phyloP scores from a whole-genome alignment of 2,329 filamentous ascomycete species.

The Ceratocystis destructans region DNA sequence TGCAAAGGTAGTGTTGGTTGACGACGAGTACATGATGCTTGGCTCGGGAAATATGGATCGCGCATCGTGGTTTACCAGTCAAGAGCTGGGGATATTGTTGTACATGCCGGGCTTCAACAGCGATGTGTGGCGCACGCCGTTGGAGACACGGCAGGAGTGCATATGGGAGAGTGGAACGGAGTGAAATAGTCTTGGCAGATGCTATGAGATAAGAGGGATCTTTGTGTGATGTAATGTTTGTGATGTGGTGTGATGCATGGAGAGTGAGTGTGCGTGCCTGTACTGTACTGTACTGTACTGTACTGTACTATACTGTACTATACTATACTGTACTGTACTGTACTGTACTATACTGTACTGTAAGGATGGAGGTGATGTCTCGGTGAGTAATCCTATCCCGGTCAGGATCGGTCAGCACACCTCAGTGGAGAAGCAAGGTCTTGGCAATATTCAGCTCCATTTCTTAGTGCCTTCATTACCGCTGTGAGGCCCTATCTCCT shows the following conservation, averaged over 20 bases:
- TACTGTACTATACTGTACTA: too few relatives aligned
- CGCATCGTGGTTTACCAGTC: constrained; percentile 75
- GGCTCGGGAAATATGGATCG: constrained; percentile 77
- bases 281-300: too few relatives aligned
- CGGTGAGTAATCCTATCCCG: not conserved
- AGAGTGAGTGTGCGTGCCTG: too few relatives aligned
- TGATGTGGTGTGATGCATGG: not conserved
- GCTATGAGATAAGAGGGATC: not conserved
- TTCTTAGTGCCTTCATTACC: not conserved
- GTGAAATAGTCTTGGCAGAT: not conserved
- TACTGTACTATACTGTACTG: too few relatives aligned
- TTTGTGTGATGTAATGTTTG: not conserved
- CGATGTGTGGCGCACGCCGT: constrained; percentile 29
- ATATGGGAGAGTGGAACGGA: constrained; percentile 3
- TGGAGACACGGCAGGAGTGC: constrained; percentile 26
- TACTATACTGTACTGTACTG: too few relatives aligned
- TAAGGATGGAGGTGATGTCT: not conserved
- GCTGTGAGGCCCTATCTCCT: not conserved
- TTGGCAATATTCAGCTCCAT: not conserved
- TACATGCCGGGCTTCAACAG: constrained; percentile 30
- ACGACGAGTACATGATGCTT: constrained; percentile 51
- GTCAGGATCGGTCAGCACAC: not conserved
- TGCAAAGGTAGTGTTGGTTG: constrained; percentile 63
- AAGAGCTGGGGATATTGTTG: constrained; percentile 60
- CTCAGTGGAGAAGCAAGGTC: not conserved